Conservation (phyloP, 805 yeast genomes). For the Debaryomyces tyrocola region DNA sequence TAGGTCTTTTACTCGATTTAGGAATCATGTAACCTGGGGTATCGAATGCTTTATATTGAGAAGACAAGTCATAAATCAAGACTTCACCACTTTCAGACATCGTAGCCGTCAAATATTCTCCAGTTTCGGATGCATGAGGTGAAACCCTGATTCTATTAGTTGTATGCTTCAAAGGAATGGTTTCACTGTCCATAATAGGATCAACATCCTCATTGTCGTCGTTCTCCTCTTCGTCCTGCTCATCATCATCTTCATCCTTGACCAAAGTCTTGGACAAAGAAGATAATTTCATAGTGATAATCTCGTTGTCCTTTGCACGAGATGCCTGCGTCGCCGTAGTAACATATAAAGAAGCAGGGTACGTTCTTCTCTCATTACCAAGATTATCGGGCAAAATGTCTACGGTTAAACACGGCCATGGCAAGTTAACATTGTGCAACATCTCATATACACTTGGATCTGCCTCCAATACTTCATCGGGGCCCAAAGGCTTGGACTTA, state of each 20-base stretch:
- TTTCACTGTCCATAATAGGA: constrained; percentile 85
- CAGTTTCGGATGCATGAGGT: constrained; percentile 70
- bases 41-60: constrained; percentile 81
- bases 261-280: constrained; percentile 82
- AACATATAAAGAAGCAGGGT: constrained; percentile 82
- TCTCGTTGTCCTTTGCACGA: constrained; percentile 82
- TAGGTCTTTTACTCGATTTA: constrained; percentile 73
- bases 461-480: constrained; percentile 94
- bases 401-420: constrained; percentile 96
- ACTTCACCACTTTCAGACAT: constrained; percentile 92
- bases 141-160: constrained; percentile 87
- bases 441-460: constrained; percentile 95
- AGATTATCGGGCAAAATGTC: constrained; percentile 84
- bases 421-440: constrained; percentile 89
- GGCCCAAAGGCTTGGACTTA: constrained; percentile 84
- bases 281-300: constrained; percentile 79
- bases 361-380: constrained; percentile 85
- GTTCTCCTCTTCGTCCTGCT: constrained; percentile 63
- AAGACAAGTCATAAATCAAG: constrained; percentile 73
- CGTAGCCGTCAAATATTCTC: constrained; percentile 84
- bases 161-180: constrained; percentile 74
- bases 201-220: constrained; percentile 68
- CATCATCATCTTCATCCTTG: constrained; percentile 71
- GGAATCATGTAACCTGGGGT: constrained; percentile 84
- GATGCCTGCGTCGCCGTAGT: constrained; percentile 95